A percentile compares a stretch with the other conserved stretches of the same genome.
These are phyloP conservation scores for Mycena alexandri DNA, from an alignment of 768 basidiomycete species.

Conservation along the genomic window DNA sequence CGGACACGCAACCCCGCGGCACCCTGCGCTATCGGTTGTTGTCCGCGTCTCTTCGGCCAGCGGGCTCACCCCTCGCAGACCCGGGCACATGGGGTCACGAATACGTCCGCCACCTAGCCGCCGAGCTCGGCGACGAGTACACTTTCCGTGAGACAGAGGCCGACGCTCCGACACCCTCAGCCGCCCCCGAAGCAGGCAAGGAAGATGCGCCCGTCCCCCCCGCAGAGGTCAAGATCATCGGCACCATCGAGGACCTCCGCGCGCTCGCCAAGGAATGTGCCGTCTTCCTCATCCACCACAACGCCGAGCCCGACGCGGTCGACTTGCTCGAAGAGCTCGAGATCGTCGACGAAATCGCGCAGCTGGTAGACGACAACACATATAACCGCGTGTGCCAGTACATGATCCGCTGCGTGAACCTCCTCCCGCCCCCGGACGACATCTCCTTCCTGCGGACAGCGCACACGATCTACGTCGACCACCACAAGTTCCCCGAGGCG, in stretches of 20 bases:
- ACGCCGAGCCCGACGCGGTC: conserved; percentile 98
- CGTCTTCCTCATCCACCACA: conserved; percentile 90
- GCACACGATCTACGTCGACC: conserved; percentile 88
- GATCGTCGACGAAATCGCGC: conserved; percentile 81
- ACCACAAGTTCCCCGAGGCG: conserved; percentile 92
- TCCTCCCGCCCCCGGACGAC: conserved; percentile 95
- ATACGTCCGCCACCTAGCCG: conserved; percentile 96
- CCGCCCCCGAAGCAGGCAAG: conserved; percentile 46
- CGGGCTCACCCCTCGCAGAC: conserved; percentile 78
- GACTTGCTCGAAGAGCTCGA: conserved; percentile 96
- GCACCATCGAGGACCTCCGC: conserved; percentile 81
- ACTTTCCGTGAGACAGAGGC: conserved; percentile 72
- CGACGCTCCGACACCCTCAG: conserved; percentile 37
- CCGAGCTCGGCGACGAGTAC: conserved; percentile 96
- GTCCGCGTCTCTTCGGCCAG: conserved; percentile 75
- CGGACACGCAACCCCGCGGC: conserved; percentile 96
- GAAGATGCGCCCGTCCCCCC: conserved; percentile 39
- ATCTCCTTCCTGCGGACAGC: conserved; percentile 89
- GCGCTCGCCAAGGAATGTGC: conserved; percentile 87
- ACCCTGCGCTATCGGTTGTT: conserved; percentile 94
- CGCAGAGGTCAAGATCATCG: conserved; percentile 56
- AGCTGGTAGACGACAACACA: conserved; percentile 89
- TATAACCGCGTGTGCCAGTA: conserved; percentile 93
- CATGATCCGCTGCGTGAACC: conserved; percentile 93
- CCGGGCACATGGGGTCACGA: conserved; percentile 99